Conservation (phyloP, 495 filamentous ascomycete species). For the Penicillium chermesinum region DNA sequence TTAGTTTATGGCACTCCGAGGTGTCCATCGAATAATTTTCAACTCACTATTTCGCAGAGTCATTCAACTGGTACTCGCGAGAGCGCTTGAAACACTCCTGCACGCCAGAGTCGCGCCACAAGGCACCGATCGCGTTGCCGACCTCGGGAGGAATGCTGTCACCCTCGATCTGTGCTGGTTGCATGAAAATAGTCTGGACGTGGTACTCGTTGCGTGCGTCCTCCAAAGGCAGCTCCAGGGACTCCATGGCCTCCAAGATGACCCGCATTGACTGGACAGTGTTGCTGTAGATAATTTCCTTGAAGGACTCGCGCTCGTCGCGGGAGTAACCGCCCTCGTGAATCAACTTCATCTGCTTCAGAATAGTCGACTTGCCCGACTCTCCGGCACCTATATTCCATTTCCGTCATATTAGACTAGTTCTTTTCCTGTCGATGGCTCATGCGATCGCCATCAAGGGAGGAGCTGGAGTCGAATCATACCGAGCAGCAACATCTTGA, state of each 20-base stretch:
- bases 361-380: slow-evolving; percentile 98
- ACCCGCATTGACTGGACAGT: slow-evolving; percentile 95
- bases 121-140: slow-evolving; percentile 81
- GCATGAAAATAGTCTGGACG: slow-evolving; percentile 94
- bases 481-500: slow-evolving; percentile 99
- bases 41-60: slow-evolving; percentile 95
- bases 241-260: slow-evolving; percentile 95
- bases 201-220: slow-evolving; percentile 87
- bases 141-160: slow-evolving; percentile 93
- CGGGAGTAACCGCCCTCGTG: slow-evolving; percentile 54
- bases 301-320: slow-evolving; percentile 59
- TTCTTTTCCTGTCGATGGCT: too few relatives aligned
- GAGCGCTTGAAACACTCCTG: slow-evolving; percentile 94
- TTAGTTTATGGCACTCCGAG: not conserved
- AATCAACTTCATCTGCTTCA: slow-evolving; percentile 93
- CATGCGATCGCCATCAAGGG: too few relatives aligned
- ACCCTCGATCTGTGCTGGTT: slow-evolving; percentile 90
- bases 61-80: slow-evolving; percentile 95
- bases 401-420: slow-evolving; percentile 1
- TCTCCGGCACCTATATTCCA: slow-evolving; percentile 80
- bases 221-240: slow-evolving; percentile 80
- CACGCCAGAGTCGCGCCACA: slow-evolving; percentile 94
- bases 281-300: slow-evolving; percentile 98
- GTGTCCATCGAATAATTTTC: not conserved
- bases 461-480: slow-evolving; percentile 32